phyloP scores from a whole-genome alignment of 1,284 basidiomycete genomes.

The Blastosporella zonata region DNA sequence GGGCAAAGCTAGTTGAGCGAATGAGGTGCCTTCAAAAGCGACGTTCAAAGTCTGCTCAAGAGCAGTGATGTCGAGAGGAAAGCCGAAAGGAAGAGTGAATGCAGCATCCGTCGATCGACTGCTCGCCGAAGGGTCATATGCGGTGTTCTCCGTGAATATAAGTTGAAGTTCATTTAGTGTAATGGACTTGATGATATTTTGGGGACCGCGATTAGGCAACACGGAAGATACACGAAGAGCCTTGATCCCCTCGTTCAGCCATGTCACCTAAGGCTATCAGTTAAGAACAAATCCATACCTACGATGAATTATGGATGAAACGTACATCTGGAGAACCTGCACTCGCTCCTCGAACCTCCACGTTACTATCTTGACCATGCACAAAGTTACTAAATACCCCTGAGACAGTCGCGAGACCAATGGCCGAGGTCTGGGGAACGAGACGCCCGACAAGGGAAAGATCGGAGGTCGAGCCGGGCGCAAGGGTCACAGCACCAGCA shows the following conservation, averaged over 20 bases:
- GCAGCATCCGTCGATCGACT: conserved; percentile 59
- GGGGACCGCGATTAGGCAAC: conserved; percentile 63
- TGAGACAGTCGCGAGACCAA: conserved; percentile 61
- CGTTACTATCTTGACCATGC: conserved; percentile 61
- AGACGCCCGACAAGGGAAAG: conserved; percentile 65
- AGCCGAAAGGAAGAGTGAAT: conserved; percentile 70
- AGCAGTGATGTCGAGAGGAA: conserved; percentile 67
- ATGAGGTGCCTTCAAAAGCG: conserved; percentile 50
- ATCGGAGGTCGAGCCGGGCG: conserved; percentile 51
- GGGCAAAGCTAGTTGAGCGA: conserved; percentile 65
- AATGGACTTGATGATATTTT: conserved; percentile 68
- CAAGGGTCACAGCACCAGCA: conserved; percentile 48
- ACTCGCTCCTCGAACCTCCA: conserved; percentile 61
- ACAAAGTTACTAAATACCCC: conserved; percentile 74
- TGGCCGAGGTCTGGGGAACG: conserved; percentile 52
- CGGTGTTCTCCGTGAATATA: conserved; percentile 53
- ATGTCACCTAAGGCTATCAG: conserved; percentile 52
- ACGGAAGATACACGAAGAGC: conserved; percentile 57
- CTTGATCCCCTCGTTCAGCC: conserved; percentile 77
- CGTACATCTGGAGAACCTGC: conserved; percentile 62
- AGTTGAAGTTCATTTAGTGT: conserved; percentile 62
- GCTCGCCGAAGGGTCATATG: conserved; percentile 58
- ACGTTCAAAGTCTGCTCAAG: conserved; percentile 63
- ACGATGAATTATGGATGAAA: neutral
- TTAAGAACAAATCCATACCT: neutral